phyloP scores from a whole-genome alignment of 176 grass and related monocot genomes.

The Bonia amplexicaulis region DNA sequence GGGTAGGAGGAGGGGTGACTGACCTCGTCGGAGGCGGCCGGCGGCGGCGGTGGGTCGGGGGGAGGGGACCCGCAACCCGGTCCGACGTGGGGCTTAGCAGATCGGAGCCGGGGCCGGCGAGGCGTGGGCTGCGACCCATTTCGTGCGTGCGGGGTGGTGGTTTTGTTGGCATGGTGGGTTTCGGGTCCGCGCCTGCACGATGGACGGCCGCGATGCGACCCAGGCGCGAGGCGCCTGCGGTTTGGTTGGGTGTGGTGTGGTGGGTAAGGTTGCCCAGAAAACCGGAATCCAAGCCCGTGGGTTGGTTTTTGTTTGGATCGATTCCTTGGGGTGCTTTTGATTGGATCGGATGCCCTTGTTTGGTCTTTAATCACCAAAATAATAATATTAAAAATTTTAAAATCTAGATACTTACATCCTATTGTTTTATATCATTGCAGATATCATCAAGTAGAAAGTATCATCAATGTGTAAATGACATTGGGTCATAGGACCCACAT shows the following conservation, averaged over 20 bases:
- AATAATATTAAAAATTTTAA: no score
- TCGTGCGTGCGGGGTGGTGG: neutral
- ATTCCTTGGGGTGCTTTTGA: no score
- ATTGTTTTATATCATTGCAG: no score
- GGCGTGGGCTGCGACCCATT: conserved; percentile 49
- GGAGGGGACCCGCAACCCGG: conserved; percentile 67
- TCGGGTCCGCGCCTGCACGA: conserved; percentile 21
- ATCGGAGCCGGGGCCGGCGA: conserved; percentile 46
- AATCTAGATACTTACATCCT: no score
- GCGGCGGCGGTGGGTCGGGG: conserved; percentile 33
- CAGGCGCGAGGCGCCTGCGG: neutral
- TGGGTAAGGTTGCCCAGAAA: neutral
- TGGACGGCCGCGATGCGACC: conserved; percentile 31
- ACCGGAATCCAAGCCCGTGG: no score
- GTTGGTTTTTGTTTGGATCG: no score
- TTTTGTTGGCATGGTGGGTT: conserved; percentile 29
- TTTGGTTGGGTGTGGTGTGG: neutral
- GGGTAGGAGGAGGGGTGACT: conserved; percentile 2
- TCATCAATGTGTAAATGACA: no score
- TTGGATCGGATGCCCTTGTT: no score
- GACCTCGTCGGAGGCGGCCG: conserved; percentile 38
- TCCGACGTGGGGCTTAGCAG: conserved; percentile 55
- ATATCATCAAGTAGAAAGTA: no score
- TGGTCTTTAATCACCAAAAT: no score
- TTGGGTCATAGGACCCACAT: no score